Percentiles rank a stretch among this genome's conserved stretches.
phyloP scores from a whole-genome alignment of 2,329 filamentous ascomycete genomes.

The Orbilia quercus region DNA sequence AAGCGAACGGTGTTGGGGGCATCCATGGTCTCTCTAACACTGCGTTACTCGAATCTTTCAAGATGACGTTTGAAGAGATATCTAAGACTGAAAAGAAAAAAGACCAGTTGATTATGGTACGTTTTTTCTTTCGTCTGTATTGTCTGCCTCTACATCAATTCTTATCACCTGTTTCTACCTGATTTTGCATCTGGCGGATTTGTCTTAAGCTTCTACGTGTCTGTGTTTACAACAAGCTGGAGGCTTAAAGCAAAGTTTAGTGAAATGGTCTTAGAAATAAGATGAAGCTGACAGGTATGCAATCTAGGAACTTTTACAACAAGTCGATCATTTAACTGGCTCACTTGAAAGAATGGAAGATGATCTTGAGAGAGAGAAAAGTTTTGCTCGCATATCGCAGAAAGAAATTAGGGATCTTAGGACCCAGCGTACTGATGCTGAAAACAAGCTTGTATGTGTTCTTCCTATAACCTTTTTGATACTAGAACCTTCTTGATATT shows the following conservation, averaged over 20 bases:
- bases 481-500: too few relatives aligned
- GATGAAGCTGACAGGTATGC: too few relatives aligned
- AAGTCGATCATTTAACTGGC: constrained; percentile 47
- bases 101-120: constrained; percentile 46
- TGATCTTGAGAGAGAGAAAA: constrained; percentile 51
- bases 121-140: constrained; percentile 1
- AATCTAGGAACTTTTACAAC: constrained; percentile 48
- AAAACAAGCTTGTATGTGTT: constrained; percentile 49
- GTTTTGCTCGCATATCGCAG: constrained; percentile 45
- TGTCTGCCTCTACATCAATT: too few relatives aligned
- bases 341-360: constrained; percentile 49
- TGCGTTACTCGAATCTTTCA: constrained; percentile 42
- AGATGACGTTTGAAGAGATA: constrained; percentile 33
- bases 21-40: constrained; percentile 30
- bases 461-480: too few relatives aligned
- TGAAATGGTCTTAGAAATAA: too few relatives aligned
- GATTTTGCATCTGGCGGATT: too few relatives aligned
- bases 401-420: constrained; percentile 50
- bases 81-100: constrained; percentile 41
- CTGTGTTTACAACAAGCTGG: too few relatives aligned
- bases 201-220: too few relatives aligned
- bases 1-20: constrained; percentile 25
- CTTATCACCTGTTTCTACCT: too few relatives aligned
- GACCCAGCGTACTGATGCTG: constrained; percentile 30
- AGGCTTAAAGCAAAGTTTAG: too few relatives aligned